These are phyloP conservation scores for Quercus suber DNA, from an alignment of 306 rosid species.

Conservation along the genomic window DNA sequence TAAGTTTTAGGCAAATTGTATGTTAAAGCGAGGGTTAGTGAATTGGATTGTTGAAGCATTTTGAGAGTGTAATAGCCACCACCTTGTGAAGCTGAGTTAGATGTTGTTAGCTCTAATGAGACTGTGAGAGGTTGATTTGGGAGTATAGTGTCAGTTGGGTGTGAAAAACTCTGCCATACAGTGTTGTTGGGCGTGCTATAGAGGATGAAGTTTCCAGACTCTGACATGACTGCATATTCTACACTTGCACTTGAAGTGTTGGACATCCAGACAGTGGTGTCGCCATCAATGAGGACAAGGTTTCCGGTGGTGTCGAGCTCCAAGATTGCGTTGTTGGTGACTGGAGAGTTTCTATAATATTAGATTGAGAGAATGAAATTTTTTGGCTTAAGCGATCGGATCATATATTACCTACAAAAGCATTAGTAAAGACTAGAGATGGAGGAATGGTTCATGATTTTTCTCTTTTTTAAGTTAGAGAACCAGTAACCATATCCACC, in stretches of 20 bases:
- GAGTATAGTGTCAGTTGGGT: conserved; percentile 87
- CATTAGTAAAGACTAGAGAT: conserved; percentile 53
- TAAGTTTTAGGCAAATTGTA: conserved; percentile 63
- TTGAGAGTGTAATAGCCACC: conserved; percentile 82
- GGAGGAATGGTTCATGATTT: conserved; percentile 27
- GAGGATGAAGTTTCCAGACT: conserved; percentile 83
- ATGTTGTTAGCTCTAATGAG: conserved; percentile 62
- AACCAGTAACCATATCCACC: not conserved
- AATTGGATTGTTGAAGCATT: conserved; percentile 88
- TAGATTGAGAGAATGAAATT: conserved; percentile 54
- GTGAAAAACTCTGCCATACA: conserved; percentile 88
- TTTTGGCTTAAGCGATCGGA: conserved; percentile 24
- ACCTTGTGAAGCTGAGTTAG: conserved; percentile 68
- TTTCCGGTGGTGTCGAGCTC: conserved; percentile 79
- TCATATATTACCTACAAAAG: conserved; percentile 52
- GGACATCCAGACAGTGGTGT: conserved; percentile 60
- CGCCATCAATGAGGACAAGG: conserved; percentile 65
- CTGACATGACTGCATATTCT: conserved; percentile 53
- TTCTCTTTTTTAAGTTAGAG: conserved; percentile 1
- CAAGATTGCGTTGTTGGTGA: conserved; percentile 60
- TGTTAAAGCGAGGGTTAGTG: conserved; percentile 71
- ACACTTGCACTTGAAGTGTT: conserved; percentile 65
- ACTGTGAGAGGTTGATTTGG: conserved; percentile 86
- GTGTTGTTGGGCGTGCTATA: conserved; percentile 34
- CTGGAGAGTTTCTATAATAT: conserved; percentile 66